These are phyloP conservation scores for Monilinia aucupariae DNA, from an alignment of 2,329 filamentous ascomycete genomes.

Conservation along the genomic window DNA sequence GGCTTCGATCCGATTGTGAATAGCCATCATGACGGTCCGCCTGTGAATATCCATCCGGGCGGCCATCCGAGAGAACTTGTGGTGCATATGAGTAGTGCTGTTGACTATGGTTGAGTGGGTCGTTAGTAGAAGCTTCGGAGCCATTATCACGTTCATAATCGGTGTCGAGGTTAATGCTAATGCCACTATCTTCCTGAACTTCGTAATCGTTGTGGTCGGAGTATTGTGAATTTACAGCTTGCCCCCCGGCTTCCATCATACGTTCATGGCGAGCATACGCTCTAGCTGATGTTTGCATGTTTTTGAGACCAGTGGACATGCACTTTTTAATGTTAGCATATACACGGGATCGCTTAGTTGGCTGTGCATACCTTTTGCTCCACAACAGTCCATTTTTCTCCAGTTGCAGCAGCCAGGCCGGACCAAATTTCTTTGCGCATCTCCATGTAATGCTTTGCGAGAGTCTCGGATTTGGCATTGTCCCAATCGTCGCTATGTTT, in stretches of 20 bases:
- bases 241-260: constrained; percentile 31
- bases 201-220: constrained; percentile 12
- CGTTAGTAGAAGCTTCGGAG: constrained; percentile 17
- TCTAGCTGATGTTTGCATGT: constrained; percentile 65
- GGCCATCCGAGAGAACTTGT: constrained; percentile 11
- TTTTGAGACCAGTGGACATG: constrained; percentile 79
- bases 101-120: constrained; percentile 9
- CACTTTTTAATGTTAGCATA: constrained; percentile 48
- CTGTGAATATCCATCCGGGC: constrained; percentile 16
- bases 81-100: constrained; percentile 17
- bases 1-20: neutral
- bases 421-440: constrained; percentile 79
- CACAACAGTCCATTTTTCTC: constrained; percentile 76
- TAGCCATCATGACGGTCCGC: constrained; percentile 11
- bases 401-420: constrained; percentile 62
- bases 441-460: constrained; percentile 74
- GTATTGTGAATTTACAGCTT: neutral
- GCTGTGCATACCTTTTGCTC: constrained; percentile 51
- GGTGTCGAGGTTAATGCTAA: constrained; percentile 55
- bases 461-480: constrained; percentile 63
- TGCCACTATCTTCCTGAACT: constrained; percentile 56
- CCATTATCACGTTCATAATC: constrained; percentile 29
- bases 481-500: constrained; percentile 61
- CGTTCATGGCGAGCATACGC: constrained; percentile 61
- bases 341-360: neutral